Conservation (phyloP, 2,329 filamentous ascomycete species). For the Diplodia intermedia region DNA sequence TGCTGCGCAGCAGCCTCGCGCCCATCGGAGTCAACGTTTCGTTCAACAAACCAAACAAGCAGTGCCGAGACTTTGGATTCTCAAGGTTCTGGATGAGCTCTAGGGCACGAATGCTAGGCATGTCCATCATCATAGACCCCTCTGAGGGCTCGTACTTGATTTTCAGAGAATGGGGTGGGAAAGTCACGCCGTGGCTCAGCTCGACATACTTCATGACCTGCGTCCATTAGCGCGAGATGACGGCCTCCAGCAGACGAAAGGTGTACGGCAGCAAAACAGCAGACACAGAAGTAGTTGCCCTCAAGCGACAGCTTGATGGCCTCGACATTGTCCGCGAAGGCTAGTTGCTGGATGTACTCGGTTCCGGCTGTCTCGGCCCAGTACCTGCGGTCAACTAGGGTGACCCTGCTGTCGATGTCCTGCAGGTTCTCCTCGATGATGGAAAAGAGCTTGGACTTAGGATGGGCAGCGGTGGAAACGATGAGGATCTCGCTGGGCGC, state of each 20-base stretch:
- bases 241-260: neutral
- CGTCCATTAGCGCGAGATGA: slow-evolving; percentile 32
- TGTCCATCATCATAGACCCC: slow-evolving; percentile 94
- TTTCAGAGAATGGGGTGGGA: slow-evolving; percentile 79
- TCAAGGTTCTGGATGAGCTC: slow-evolving; percentile 90
- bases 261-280: slow-evolving; percentile 81
- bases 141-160: slow-evolving; percentile 88
- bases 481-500: slow-evolving; percentile 82
- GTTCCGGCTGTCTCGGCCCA: slow-evolving; percentile 83
- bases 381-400: slow-evolving; percentile 74
- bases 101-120: slow-evolving; percentile 83
- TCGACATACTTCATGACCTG: slow-evolving; percentile 85
- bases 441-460: slow-evolving; percentile 74
- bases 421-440: slow-evolving; percentile 76
- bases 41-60: slow-evolving; percentile 84
- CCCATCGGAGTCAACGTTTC: slow-evolving; percentile 90
- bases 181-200: slow-evolving; percentile 69
- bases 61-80: slow-evolving; percentile 77
- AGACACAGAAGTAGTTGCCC: slow-evolving; percentile 86
- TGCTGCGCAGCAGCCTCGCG: slow-evolving; percentile 78
- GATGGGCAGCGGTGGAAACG: slow-evolving; percentile 72
- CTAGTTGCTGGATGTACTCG: slow-evolving; percentile 79
- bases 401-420: slow-evolving; percentile 63
- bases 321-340: slow-evolving; percentile 79
- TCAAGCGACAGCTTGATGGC: slow-evolving; percentile 78